Base-by-base conservation (phyloP, 441 rosid genomes). In the Rhodomyrtus psidioides region DNA sequence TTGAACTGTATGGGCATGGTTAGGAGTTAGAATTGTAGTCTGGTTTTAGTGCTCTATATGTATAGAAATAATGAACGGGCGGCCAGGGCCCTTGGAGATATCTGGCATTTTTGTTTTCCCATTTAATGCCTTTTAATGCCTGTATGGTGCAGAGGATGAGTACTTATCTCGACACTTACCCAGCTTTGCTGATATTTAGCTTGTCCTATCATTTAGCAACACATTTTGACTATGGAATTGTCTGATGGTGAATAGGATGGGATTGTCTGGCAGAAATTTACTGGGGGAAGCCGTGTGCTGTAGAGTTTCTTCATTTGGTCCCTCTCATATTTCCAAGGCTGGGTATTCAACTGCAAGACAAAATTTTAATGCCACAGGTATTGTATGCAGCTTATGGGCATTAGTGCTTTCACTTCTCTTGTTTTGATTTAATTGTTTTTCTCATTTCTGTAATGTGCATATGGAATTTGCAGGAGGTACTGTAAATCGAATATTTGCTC, bases 401-500 rank as follows among this genome's bases (percentile, higher is more conserved):
- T 14, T 53, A 26, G 23, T 53, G 58, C 26, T n/a, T 53, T 70
- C 21, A 13, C 15, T 28, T 24, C 4, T 44, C 28, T 42, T 19
- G 56, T 56, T 6, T 24, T 56, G 39, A 8, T 39, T 16, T 17
- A 30, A 28, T 16, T 53, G 24, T 9, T 14, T 34, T 19, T 28
- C 55, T 83, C 34, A n/a, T 65, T 13, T 2, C 24, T 85, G 24
- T 83, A 16, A n/a, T 55, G 56, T 59, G 53, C 28, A 44, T 58
- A 83, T 82, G 88, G 81, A 55, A 85, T 42, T 34, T 83, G 81
- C 83, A 70, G 89, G 92, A 83, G 91, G 87, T 70, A 88, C 86
- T 75, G 86, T 85, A 82, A 92, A 89, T 89, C 91, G 96, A 24
- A 86, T 95, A 82, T 94, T 89, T 85, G 98, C 99, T 74, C 94